Conservation (phyloP, 768 basidiomycete genomes). For the Megacollybia marginata region DNA sequence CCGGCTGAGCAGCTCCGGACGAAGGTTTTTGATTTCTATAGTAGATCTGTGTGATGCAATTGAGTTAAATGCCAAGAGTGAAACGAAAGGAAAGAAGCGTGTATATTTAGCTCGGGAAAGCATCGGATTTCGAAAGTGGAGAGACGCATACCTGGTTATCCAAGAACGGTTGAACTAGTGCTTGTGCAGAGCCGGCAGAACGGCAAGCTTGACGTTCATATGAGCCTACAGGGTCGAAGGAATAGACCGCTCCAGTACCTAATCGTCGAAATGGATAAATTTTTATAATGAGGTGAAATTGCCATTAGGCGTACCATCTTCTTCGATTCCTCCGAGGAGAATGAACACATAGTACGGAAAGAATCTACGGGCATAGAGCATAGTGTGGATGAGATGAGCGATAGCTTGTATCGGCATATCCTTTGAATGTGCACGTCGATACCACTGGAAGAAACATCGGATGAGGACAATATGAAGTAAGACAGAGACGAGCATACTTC, state of each 20-base stretch:
- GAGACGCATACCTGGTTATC: constrained; percentile 83
- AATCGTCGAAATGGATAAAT: background rate
- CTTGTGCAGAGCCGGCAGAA: constrained; percentile 92
- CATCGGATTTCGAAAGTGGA: background rate
- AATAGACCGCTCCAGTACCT: constrained; percentile 97
- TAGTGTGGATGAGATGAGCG: constrained; percentile 96
- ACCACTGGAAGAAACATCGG: constrained; percentile 67
- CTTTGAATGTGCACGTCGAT: constrained; percentile 93
- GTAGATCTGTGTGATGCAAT: constrained; percentile 56
- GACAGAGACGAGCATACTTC: constrained; percentile 52
- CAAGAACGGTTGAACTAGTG: constrained; percentile 93
- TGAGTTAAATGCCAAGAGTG: background rate
- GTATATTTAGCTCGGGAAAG: background rate
- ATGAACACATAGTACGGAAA: constrained; percentile 99
- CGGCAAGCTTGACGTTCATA: constrained; percentile 97
- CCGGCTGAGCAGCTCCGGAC: constrained; percentile 65
- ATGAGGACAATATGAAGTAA: background rate
- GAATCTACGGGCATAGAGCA: constrained; percentile 93
- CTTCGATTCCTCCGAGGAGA: constrained; percentile 93
- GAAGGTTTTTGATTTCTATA: constrained; percentile 90
- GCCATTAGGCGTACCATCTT: constrained; percentile 65
- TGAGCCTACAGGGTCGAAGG: constrained; percentile 98
- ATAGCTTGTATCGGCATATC: constrained; percentile 94
- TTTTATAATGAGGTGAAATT: background rate
- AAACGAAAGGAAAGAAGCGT: background rate